phyloP scores from a whole-genome alignment of 306 rosid species.

The Vigna mungo region DNA sequence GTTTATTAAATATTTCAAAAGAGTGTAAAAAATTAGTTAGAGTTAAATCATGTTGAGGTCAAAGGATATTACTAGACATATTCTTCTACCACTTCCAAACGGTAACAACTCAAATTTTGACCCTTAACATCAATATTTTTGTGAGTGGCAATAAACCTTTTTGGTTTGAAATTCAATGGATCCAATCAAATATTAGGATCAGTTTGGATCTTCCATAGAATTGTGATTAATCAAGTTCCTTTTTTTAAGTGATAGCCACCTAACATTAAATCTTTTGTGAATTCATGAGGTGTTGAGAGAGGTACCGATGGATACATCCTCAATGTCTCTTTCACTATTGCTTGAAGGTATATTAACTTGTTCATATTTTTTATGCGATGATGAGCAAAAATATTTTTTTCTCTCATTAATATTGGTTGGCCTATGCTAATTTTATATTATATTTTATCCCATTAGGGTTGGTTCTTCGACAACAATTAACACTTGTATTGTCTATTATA shows the following conservation, averaged over 20 bases:
- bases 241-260: not conserved
- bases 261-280: not conserved
- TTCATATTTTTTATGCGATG: not conserved
- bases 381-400: no score
- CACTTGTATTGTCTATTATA: no score
- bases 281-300: not conserved
- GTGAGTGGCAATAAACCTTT: constrained; percentile 41
- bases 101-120: constrained; percentile 37
- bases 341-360: constrained; percentile 5
- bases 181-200: not conserved
- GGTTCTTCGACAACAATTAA: no score
- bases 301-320: not conserved
- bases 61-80: not conserved
- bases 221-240: not conserved
- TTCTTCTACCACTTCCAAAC: constrained; percentile 11
- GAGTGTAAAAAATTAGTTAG: not conserved
- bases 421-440: no score
- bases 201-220: not conserved
- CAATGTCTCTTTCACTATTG: not conserved
- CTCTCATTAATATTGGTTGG: no score
- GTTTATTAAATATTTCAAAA: not conserved
- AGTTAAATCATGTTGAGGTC: not conserved
- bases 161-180: constrained; percentile 24
- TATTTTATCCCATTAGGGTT: no score
- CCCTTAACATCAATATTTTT: constrained; percentile 43